Conservation (phyloP, 805 yeast species). For the Metschnikowia cerradonensis region DNA sequence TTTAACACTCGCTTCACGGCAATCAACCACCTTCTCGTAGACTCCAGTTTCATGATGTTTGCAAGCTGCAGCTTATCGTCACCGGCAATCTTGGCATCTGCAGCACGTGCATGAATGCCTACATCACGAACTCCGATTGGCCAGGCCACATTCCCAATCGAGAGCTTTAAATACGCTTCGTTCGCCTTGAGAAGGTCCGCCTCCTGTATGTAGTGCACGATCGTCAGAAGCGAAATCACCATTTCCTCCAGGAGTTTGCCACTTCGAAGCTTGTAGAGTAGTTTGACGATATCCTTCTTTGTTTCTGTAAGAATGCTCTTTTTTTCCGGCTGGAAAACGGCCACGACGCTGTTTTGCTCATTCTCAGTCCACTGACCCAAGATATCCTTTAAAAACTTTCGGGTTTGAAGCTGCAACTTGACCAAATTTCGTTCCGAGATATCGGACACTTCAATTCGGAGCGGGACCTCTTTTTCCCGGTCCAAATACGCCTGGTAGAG, state of each 20-base stretch:
- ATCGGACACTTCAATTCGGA: conserved; percentile 24
- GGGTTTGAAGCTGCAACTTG: conserved; percentile 36
- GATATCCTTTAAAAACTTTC: conserved; percentile 46
- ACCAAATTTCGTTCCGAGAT: conserved; percentile 23
- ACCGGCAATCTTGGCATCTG: conserved; percentile 55
- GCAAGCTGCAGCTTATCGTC: conserved; percentile 43
- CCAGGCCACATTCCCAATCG: conserved; percentile 89
- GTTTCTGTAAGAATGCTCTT: conserved; percentile 27
- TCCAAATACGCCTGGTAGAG: conserved; percentile 25
- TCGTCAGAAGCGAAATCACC: conserved; percentile 54
- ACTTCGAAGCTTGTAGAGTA: conserved; percentile 40
- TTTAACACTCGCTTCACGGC: conserved; percentile 68
- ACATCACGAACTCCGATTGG: conserved; percentile 81
- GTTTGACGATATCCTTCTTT: conserved; percentile 46
- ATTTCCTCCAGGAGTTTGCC: conserved; percentile 40
- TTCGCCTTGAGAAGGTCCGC: conserved; percentile 49
- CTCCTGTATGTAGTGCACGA: conserved; percentile 57
- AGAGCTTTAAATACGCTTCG: conserved; percentile 67
- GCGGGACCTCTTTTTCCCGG: conserved; percentile 21
- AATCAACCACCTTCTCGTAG: conserved; percentile 72
- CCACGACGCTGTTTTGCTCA: not conserved
- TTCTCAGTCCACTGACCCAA: conserved; percentile 40
- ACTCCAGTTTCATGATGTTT: conserved; percentile 75
- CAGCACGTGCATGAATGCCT: conserved; percentile 74
- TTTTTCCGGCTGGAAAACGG: not conserved